Percentiles rank a stretch among this genome's conserved stretches.
phyloP scores from a whole-genome alignment of 73 alveolate genomes.

The Paramecium caudatum region DNA sequence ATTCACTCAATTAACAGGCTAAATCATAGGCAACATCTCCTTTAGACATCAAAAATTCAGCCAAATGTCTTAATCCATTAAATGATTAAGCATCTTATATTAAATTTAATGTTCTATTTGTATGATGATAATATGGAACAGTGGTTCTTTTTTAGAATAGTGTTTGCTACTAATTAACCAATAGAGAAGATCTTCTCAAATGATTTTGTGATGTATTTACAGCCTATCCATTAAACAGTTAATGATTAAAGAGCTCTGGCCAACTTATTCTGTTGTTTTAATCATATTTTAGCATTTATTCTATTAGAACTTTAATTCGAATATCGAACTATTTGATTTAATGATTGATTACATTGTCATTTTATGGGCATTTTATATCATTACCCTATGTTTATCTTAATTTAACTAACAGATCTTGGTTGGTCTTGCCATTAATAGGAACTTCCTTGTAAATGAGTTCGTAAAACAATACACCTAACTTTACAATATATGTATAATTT shows the following conservation, averaged over 20 bases:
- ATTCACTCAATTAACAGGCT: not conserved
- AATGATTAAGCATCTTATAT: not conserved
- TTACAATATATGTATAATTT: not conserved
- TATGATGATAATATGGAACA: conserved; percentile 18
- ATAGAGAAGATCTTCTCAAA: conserved; percentile 13
- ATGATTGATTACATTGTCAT: not conserved
- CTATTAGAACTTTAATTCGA: not conserved
- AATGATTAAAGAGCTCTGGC: not conserved
- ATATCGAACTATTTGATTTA: not conserved
- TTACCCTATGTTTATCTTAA: not conserved
- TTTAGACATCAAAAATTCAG: conserved; percentile 25
- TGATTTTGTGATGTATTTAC: not conserved
- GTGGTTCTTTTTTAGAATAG: not conserved
- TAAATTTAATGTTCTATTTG: not conserved
- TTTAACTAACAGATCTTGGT: not conserved
- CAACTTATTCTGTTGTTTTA: conserved; percentile 16
- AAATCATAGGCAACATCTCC: conserved; percentile 42
- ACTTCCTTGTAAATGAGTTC: not conserved
- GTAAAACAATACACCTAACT: conserved; percentile 52
- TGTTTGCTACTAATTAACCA: not conserved
- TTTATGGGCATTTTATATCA: not conserved
- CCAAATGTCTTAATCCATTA: not conserved
- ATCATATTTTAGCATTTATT: conserved; percentile 41
- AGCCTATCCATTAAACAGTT: not conserved
- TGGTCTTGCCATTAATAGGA: not conserved